phyloP scores from a whole-genome alignment of 306 rosid genomes.

The Lupinus albus region DNA sequence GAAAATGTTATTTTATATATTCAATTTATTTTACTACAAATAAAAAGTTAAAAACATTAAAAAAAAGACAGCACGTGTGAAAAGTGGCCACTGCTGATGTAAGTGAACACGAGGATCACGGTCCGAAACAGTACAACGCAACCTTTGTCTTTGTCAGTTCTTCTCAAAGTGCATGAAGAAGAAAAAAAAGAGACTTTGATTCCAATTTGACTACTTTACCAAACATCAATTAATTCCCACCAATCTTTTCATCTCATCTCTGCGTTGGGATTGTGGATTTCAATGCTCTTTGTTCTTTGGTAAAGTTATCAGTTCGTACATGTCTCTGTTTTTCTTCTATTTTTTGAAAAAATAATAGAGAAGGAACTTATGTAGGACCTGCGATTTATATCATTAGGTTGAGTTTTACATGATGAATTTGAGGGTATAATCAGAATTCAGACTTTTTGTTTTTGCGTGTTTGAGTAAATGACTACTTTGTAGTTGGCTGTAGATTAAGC shows the following conservation, averaged over 20 bases:
- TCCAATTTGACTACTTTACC: constrained; percentile 13
- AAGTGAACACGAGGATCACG: background rate
- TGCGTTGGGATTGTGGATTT: background rate
- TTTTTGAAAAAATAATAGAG: background rate
- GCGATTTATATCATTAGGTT: constrained; percentile 1
- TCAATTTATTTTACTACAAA: no score
- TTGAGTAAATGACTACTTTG: background rate
- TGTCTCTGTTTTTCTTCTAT: background rate
- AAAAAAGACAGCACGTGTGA: no score
- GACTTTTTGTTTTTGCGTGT: constrained; percentile 3
- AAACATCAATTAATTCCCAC: constrained; percentile 7
- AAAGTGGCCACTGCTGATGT: background rate
- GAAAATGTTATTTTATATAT: no score
- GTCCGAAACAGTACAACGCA: background rate
- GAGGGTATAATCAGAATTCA: constrained; percentile 27
- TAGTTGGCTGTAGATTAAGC: background rate
- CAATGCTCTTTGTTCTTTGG: constrained; percentile 12
- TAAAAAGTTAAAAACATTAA: no score
- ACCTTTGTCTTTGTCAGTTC: constrained; percentile 21
- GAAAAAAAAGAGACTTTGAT: background rate
- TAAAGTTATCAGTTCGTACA: constrained; percentile 5
- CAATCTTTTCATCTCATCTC: constrained; percentile 7
- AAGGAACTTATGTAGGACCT: constrained; percentile 10
- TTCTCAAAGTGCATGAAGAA: background rate
- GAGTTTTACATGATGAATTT: constrained; percentile 12